Conservation (phyloP, 2,329 filamentous ascomycete species). For the Didymella sp. region DNA sequence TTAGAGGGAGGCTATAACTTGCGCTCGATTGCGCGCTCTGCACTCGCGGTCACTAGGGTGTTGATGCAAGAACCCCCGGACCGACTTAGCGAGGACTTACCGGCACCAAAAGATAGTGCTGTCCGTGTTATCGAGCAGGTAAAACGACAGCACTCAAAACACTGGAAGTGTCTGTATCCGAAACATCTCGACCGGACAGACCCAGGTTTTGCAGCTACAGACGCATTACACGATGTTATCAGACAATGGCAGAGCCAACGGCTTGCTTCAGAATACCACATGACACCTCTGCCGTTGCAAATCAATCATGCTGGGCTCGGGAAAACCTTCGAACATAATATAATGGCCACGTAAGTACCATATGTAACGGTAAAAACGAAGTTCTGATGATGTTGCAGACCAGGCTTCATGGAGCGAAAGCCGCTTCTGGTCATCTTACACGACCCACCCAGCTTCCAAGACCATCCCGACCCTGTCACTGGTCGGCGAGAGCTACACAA, state of each 20-base stretch:
- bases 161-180: slow-evolving; percentile 89
- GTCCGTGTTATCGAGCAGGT: slow-evolving; percentile 65
- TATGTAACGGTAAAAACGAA: background rate
- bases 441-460: slow-evolving; percentile 68
- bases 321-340: slow-evolving; percentile 83
- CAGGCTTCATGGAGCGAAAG: slow-evolving; percentile 68
- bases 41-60: slow-evolving; percentile 87
- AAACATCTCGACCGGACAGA: slow-evolving; percentile 54
- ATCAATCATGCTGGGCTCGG: slow-evolving; percentile 77
- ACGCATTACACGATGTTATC: slow-evolving; percentile 80
- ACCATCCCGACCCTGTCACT: slow-evolving; percentile 59
- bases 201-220: slow-evolving; percentile 41
- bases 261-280: slow-evolving; percentile 74
- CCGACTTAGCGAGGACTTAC: slow-evolving; percentile 55
- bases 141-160: slow-evolving; percentile 65
- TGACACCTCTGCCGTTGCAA: slow-evolving; percentile 80
- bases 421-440: slow-evolving; percentile 87
- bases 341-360: slow-evolving; percentile 71
- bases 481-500: slow-evolving; percentile 82
- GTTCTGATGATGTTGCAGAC: slow-evolving; percentile 50
- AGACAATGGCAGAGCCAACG: slow-evolving; percentile 76
- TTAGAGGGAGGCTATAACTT: slow-evolving; percentile 97
- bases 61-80: slow-evolving; percentile 94
- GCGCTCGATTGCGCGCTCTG: slow-evolving; percentile 88
- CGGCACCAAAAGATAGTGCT: slow-evolving; percentile 58